Base-by-base conservation (phyloP, 306 rosid genomes). In the Casuarina cunninghamiana region DNA sequence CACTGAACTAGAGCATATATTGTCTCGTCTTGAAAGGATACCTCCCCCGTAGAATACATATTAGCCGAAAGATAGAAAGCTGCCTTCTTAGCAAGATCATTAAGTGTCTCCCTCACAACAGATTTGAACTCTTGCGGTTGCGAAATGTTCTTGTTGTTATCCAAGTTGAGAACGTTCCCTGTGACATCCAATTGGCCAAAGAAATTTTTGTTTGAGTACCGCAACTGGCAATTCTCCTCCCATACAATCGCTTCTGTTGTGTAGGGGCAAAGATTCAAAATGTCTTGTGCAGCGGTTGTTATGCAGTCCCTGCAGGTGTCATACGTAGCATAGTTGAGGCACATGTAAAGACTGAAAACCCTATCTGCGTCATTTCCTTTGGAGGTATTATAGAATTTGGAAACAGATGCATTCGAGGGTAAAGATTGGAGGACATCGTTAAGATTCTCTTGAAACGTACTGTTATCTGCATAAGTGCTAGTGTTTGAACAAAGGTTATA, bases 1-100 rank as follows among this genome's bases (percentile, higher is more conserved):
- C 96, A 89, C 85, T 89, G 96, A 35, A 84, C 92, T 4, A 91
- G 75, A 32, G 85, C 90, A 79, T 83, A 89, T 72, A 91, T 15
- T 17, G 79, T 78, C 48, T 80, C 4, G 16, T 78, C 85, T 15
- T 73, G 70, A 75, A 72, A 86, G 37, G 78, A 60, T 7, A 38
- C 82, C 43, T 85, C 81, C 53, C 85, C 82, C 1, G 84, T 78
- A 35, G 89, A 89, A 82, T 80, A 87, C 84, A 81, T 77, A n/a
- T 87, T 69, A 6, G 77, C 35, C 3, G 90, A 85, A 70, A 60
- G 69, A 72, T 85, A 45, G 46, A 46, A 80, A 72, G 87, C 80
- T 15, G 86, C 91, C 39, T 12, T 42, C 67, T 75, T 5, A 4
- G 88, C 75, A 2, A 91, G 90, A 2, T 65, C 50, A 63, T 53